Base-by-base conservation (phyloP, 2,329 filamentous ascomycete genomes). In the Calonectria henricotiae region DNA sequence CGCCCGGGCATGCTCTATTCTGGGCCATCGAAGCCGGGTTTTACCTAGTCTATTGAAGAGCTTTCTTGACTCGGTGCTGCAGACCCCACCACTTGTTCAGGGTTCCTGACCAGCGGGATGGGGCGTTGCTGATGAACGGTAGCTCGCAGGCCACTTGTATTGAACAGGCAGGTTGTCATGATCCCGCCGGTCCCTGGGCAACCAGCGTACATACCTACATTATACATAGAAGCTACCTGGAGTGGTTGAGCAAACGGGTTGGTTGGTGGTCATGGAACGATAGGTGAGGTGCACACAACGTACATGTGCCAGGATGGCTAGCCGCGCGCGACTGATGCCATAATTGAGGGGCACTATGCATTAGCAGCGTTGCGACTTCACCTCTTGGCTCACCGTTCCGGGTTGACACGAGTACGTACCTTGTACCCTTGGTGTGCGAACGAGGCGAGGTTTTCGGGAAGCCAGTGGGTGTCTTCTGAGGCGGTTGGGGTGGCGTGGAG, bases 321-420 rank as follows among this genome's bases (percentile, higher is more conserved):
- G 47, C 70, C 70, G 67, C 70, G 67, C 70, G 67, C 46, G 69
- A 67, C 67, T 69, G 69, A 71, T 69, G 69, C 66, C 62, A 71
- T 71, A 58, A 39, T 37, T 39, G 51, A 58, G 51, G 51, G 51
- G 51, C 51, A 35, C 51, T 25, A 4, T 58, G 51, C 51, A 58
- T 58, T 58, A 58, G 51, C 51, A 37, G 32, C 35, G n/a, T 12
- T 20, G 20, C 35, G 23, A 8, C n/a, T 39, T 58, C 32, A 15
- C 35, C 12, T 58, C 12, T 11, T 23, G 51, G 35, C 37, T 58
- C 51, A 39, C 51, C 51, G 51, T 58, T 37, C 13, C 20, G 49
- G 11, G 20, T 27, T 23, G 20, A 5, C 13, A 15, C 49, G 32
- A 39, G 51, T 58, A 39, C 51, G 51, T 58, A 39, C 51, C 27